Percentiles rank a stretch among this genome's conserved stretches.
These are phyloP conservation scores for Xylaria scruposa DNA, from an alignment of 495 filamentous ascomycete species.

Conservation along the genomic window DNA sequence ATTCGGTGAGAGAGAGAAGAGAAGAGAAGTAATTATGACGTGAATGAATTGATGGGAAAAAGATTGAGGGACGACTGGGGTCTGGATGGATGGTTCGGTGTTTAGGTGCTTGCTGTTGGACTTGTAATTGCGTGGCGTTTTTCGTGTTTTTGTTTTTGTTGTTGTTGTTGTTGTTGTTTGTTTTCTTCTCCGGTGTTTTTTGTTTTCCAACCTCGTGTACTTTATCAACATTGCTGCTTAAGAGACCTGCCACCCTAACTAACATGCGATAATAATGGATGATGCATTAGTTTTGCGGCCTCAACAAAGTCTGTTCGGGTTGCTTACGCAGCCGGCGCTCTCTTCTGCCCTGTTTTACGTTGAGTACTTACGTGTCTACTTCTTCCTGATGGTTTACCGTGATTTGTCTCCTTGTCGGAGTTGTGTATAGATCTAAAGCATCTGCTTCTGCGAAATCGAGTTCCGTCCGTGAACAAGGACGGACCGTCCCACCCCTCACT, in stretches of 20 bases:
- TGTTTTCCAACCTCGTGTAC: neutral
- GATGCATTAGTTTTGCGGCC: neutral
- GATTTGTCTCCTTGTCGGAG: neutral
- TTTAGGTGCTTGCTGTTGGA: slow-evolving; percentile 4
- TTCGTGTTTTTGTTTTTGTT: no score
- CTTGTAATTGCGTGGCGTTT: neutral
- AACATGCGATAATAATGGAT: no score
- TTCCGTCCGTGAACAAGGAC: neutral
- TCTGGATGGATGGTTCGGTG: neutral
- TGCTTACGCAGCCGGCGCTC: neutral
- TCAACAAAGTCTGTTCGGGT: neutral
- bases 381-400: neutral
- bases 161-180: no score
- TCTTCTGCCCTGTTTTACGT: neutral
- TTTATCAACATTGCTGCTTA: neutral
- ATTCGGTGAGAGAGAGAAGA: neutral
- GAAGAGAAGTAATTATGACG: neutral
- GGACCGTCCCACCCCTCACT: neutral
- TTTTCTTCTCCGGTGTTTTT: neutral
- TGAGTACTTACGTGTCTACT: neutral
- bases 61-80: neutral
- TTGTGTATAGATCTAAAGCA: neutral
- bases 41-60: slow-evolving; percentile 6
- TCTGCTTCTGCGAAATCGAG: neutral
- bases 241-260: no score